Evolutionary conservation across 129 eudicot genomes (phyloP), one percentile per base, ranked within the genome.

Genomic region (Artemisia tridentata): DNA sequence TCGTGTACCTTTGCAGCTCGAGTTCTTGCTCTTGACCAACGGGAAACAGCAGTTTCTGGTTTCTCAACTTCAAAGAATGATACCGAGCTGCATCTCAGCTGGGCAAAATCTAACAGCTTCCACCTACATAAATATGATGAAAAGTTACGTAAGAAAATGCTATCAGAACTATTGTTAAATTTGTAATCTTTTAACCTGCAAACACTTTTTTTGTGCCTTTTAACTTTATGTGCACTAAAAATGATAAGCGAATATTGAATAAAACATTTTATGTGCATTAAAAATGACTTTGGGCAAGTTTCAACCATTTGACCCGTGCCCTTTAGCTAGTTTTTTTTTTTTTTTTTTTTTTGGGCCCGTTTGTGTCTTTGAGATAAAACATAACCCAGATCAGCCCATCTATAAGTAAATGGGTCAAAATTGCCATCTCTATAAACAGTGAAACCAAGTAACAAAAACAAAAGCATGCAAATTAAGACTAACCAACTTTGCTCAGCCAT

Each of bases 1-100:
- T 60, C 3, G 7, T 49, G 59, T 71, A 91, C 97, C 91, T 88
- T 91, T 70, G 97, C 97, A 25, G 92, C 97, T 72, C 86, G 81
- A 15, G 92, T 84, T 74, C 88, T 82, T 46, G 97, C 97, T 76
- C 96, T 80, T 29, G 92, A 84, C 97, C 97, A 91, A 23, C 92
- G 90, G 5, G 96, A 85, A 72, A 86, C 52, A 55, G 95, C 97
- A 41, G 96, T 83, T 86, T 88, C 90, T 11, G 85, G 96, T 84
- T 82, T 86, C 74, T 84, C 92, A 7, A 38, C 45, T 38, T 38
- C 45, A 38, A 38, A 88, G 75, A 91, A 91, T 29, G 96, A 88
- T 46, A 88, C 72, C 2, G 97, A 91, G 73, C 86, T 85, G 38
- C 76, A 80, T 74, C 76, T 86, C 63, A 88, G 81, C 72, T 76